phyloP scores from a whole-genome alignment of 768 basidiomycete genomes.

The Boletus rubescentipes region DNA sequence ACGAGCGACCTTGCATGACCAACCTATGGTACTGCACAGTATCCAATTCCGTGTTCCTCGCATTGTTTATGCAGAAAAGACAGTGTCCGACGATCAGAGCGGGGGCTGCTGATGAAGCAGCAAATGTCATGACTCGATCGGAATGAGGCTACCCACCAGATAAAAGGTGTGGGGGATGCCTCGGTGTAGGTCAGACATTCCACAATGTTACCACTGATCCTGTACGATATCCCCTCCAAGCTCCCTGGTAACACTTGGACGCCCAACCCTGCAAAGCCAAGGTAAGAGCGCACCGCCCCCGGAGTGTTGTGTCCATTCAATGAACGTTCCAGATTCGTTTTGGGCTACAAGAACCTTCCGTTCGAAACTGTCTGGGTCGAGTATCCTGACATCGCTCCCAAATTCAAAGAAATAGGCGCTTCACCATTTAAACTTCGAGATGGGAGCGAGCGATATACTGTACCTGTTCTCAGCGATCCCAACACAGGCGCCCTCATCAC shows the following conservation, averaged over 20 bases:
- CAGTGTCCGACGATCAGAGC: too few relatives aligned
- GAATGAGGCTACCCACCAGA: background rate
- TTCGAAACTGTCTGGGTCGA: constrained; percentile 37
- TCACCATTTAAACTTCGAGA: constrained; percentile 15
- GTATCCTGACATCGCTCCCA: constrained; percentile 32
- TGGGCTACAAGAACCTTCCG: constrained; percentile 34
- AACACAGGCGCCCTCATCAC: constrained; percentile 27
- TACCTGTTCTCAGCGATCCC: constrained; percentile 36
- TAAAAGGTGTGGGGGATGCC: background rate
- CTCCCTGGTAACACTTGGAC: constrained; percentile 34
- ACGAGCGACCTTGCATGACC: too few relatives aligned
- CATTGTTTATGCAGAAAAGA: too few relatives aligned
- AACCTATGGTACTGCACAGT: too few relatives aligned
- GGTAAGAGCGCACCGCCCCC: constrained; percentile 17
- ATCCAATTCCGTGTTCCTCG: too few relatives aligned
- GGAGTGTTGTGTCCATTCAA: background rate
- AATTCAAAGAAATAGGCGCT: constrained; percentile 28
- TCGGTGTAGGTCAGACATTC: background rate
- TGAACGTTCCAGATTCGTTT: constrained; percentile 24
- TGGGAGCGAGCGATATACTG: constrained; percentile 27
- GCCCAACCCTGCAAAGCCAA: constrained; percentile 39
- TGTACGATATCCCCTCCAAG: constrained; percentile 39
- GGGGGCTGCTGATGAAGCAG: too few relatives aligned
- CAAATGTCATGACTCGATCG: too few relatives aligned
- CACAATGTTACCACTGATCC: constrained; percentile 28